Base-by-base conservation (phyloP, 2,329 filamentous ascomycete species). In the Fusarium stilboides region DNA sequence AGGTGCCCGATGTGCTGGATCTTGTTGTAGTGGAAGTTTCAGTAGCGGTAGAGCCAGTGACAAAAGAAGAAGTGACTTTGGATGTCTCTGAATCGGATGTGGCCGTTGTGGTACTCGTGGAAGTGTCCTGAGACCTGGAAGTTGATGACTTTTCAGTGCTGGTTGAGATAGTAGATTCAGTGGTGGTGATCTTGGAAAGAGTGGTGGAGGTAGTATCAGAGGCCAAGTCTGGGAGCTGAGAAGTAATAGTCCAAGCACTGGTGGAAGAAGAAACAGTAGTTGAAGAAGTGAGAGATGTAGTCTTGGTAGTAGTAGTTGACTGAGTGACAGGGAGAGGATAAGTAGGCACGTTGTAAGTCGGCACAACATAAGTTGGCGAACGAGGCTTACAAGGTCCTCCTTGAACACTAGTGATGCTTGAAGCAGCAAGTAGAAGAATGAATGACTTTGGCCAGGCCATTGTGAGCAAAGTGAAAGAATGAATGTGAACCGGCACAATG, bases 361-460 rank as follows among this genome's bases (percentile, higher is more conserved):
- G 50, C 43, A 50, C 45, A 64, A 17, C 40, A 15, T 51, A 58
- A 40, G 62, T 66, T 17, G 62, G 45, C 12, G 39, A 59, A 15
- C 67, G 58, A 47, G 67, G 67, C n/a, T 62, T 66, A 17, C 67
- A 69, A 26, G 53, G 67, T 6, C 67, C 67, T 34, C 43, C 67
- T 4, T 53, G 47, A 15, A 68, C 42, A 8, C 45, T 28, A n/a
- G 39, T 8, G 8, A 70, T 45, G 42, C 46, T 51, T 6, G 49
- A 47, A 55, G 55, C 40, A 51, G 53, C 39, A 24, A 70, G 40
- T 37, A 69, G 39, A 60, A 64, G 17, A 69, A 70, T 9, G 67
- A 68, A 56, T 13, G 67, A 68, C 22, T 51, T 60, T 44, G 50
- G 15, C 66, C 67, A 68, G 49, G 62, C 26, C 67, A 69, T 69